Evolutionary conservation across 352 stramenopile species (phyloP).

Genomic region (Globisporangium acanthophoron): DNA sequence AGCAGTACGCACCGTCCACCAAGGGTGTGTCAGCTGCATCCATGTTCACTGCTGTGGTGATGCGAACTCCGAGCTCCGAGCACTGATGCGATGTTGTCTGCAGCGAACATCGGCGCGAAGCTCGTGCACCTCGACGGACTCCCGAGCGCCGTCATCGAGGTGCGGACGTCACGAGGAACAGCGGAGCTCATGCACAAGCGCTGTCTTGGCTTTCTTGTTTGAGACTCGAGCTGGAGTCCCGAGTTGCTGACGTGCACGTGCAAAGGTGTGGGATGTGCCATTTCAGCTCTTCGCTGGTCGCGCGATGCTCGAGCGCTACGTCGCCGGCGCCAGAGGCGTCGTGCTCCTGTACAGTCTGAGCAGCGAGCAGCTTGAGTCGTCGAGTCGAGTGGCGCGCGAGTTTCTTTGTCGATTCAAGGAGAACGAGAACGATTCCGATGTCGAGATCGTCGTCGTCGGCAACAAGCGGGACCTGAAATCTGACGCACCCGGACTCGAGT

Average conservation of each 20-base stretch:
- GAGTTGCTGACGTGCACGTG: too few species aligned
- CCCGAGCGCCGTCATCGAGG: slow-evolving; percentile 35
- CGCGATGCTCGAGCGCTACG: slow-evolving; percentile 41
- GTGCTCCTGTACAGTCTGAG: slow-evolving; percentile 43
- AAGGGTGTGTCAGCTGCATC: slow-evolving; percentile 18
- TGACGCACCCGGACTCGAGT: background rate
- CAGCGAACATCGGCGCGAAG: slow-evolving; percentile 50
- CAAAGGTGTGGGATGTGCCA: slow-evolving; percentile 61
- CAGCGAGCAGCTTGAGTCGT: background rate
- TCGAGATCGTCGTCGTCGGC: slow-evolving; percentile 1
- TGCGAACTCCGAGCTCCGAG: background rate
- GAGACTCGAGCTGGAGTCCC: too few species aligned
- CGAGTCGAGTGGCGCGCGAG: slow-evolving; percentile 4
- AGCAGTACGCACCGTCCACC: slow-evolving; percentile 28
- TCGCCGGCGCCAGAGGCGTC: slow-evolving; percentile 22
- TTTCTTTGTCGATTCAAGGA: background rate
- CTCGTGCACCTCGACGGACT: slow-evolving; percentile 37
- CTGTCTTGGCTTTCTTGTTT: too few species aligned
- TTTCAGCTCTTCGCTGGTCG: slow-evolving; percentile 36
- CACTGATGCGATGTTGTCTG: background rate
- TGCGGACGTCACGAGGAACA: slow-evolving; percentile 2
- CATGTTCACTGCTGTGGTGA: background rate
- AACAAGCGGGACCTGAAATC: slow-evolving; percentile 8
- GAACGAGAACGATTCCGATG: background rate
- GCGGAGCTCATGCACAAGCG: too few species aligned